Percentiles rank a stretch among this genome's conserved stretches.
phyloP scores from a whole-genome alignment of 2,329 filamentous ascomycete species.

The Bipolaris zeicola region DNA sequence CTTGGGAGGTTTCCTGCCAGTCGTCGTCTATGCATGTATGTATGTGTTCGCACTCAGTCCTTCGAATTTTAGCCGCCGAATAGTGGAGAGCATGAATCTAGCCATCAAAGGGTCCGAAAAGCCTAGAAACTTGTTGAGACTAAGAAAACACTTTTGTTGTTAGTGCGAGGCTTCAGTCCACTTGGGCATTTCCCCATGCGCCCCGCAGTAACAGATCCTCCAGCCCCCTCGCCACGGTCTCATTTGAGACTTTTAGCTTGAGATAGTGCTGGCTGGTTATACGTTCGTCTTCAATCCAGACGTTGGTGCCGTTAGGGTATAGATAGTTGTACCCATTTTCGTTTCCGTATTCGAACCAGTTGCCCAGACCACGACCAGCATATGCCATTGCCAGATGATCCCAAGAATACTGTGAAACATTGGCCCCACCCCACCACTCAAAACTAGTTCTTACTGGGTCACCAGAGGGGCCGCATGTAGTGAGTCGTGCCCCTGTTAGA shows the following conservation, averaged over 20 bases:
- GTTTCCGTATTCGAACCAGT: conserved; percentile 47
- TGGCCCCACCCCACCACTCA: conserved; percentile 33
- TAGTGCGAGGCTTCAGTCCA: conserved; percentile 7
- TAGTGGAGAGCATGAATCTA: background rate
- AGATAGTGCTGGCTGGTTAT: conserved; percentile 49
- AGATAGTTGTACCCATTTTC: conserved; percentile 52
- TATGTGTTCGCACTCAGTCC: background rate
- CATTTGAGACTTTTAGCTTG: conserved; percentile 1
- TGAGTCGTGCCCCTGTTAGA: conserved; percentile 48
- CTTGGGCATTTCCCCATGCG: conserved; percentile 3
- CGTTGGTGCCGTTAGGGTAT: conserved; percentile 49
- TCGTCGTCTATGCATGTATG: no score
- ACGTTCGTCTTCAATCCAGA: conserved; percentile 50
- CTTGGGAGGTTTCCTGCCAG: no score
- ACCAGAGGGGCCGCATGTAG: conserved; percentile 21
- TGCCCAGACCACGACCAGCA: conserved; percentile 27
- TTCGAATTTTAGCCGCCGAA: background rate
- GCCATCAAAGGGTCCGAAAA: background rate
- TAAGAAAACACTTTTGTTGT: background rate
- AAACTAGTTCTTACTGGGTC: conserved; percentile 30
- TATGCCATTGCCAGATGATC: conserved; percentile 34
- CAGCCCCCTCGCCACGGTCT: conserved; percentile 4
- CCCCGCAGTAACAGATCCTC: conserved; percentile 2
- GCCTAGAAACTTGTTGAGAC: background rate
- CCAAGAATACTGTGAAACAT: conserved; percentile 27